These are phyloP conservation scores for Taiwanofungus camphoratus DNA, from an alignment of 1,284 basidiomycete species.

Conservation along the genomic window DNA sequence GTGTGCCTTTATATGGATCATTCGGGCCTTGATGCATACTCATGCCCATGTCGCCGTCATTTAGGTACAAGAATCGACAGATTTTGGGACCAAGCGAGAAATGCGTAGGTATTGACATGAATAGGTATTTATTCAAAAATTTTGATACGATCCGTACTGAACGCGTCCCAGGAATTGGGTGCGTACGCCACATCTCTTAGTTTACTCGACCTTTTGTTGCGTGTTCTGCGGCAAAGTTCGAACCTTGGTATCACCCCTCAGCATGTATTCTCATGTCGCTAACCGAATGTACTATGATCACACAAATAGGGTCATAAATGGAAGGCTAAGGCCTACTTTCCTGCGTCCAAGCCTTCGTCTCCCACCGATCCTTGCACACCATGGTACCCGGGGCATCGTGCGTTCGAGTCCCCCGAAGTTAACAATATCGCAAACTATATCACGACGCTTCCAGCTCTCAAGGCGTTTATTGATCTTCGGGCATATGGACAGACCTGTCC, in stretches of 20 bases:
- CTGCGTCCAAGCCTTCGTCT: slow-evolving; percentile 24
- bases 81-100: slow-evolving; percentile 39
- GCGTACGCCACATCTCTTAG: slow-evolving; percentile 2
- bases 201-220: background rate
- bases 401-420: slow-evolving; percentile 76
- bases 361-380: slow-evolving; percentile 58
- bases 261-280: no score
- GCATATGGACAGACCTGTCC: slow-evolving; percentile 81
- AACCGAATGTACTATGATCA: no score
- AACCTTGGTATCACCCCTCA: no score
- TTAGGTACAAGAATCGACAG: slow-evolving; percentile 77
- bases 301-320: slow-evolving; percentile 63
- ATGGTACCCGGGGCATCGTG: slow-evolving; percentile 64
- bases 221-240: no score
- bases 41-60: background rate
- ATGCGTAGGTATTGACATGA: slow-evolving; percentile 77
- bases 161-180: slow-evolving; percentile 25
- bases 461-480: slow-evolving; percentile 71
- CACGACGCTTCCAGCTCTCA: slow-evolving; percentile 43
- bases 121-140: slow-evolving; percentile 37
- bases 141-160: background rate
- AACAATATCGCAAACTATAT: slow-evolving; percentile 72
- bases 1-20: slow-evolving; percentile 28
- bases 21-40: background rate
- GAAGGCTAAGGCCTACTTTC: slow-evolving; percentile 36